phyloP scores from a whole-genome alignment of 805 yeast genomes.

The Saccharomycopsis oosterbeekiorum region DNA sequence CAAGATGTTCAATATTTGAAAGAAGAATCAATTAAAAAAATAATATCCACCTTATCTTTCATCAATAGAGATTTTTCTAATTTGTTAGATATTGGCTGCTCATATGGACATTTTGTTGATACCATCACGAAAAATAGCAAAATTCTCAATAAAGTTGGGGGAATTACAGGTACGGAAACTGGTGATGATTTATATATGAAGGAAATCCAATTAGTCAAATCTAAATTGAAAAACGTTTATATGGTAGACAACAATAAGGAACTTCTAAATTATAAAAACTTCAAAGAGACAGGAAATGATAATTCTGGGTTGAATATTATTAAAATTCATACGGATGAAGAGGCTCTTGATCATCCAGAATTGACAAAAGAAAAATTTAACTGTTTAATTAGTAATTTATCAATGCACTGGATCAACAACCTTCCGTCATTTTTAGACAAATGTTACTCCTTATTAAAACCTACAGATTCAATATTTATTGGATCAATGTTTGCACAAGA shows the following conservation, averaged over 20 bases:
- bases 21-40: slow-evolving; percentile 61
- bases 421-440: slow-evolving; percentile 54
- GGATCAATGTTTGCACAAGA: slow-evolving; percentile 80
- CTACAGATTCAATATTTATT: slow-evolving; percentile 67
- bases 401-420: slow-evolving; percentile 81
- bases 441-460: slow-evolving; percentile 50
- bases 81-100: slow-evolving; percentile 64
- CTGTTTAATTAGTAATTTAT: slow-evolving; percentile 62
- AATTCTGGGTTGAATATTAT: slow-evolving; percentile 30
- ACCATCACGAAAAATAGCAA: slow-evolving; percentile 27
- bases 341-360: slow-evolving; percentile 36
- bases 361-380: slow-evolving; percentile 41
- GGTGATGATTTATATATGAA: slow-evolving; percentile 35
- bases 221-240: slow-evolving; percentile 42
- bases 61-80: slow-evolving; percentile 52
- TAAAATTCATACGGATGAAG: slow-evolving; percentile 61
- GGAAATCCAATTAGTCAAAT: slow-evolving; percentile 43
- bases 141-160: not conserved
- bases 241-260: slow-evolving; percentile 58
- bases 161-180: slow-evolving; percentile 15
- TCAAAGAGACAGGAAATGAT: slow-evolving; percentile 26
- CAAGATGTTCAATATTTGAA: slow-evolving; percentile 61
- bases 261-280: slow-evolving; percentile 41
- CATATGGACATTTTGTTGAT: slow-evolving; percentile 47
- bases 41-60: slow-evolving; percentile 67